These are phyloP conservation scores for Zygosaccharomyces pseudobailii DNA, from an alignment of 1,139 yeast species.

Conservation along the genomic window DNA sequence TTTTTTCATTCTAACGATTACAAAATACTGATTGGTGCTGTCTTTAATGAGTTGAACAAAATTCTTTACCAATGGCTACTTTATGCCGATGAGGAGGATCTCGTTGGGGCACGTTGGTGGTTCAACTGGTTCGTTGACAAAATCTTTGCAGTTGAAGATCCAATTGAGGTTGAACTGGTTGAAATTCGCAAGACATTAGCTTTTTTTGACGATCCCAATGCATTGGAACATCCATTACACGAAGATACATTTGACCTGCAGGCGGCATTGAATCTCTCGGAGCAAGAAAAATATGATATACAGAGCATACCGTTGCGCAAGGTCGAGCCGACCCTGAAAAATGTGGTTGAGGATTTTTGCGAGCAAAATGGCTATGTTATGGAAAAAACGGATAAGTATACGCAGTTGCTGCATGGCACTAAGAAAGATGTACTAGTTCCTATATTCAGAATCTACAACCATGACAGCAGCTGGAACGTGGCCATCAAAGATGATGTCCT, in stretches of 20 bases:
- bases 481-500: conserved; percentile 44
- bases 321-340: conserved; percentile 40
- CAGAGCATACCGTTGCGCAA: conserved; percentile 32
- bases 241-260: conserved; percentile 19
- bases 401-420: conserved; percentile 19
- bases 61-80: conserved; percentile 28
- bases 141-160: conserved; percentile 11
- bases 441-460: conserved; percentile 19
- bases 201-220: conserved; percentile 9
- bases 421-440: conserved; percentile 22
- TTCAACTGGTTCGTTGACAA: conserved; percentile 21
- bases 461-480: conserved; percentile 7
- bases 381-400: conserved; percentile 17
- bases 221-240: conserved; percentile 12
- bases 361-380: conserved; percentile 30
- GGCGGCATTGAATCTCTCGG: conserved; percentile 5
- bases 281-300: conserved; percentile 11
- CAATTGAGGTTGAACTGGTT: conserved; percentile 10
- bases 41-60: conserved; percentile 24
- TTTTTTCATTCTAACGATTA: conserved; percentile 14
- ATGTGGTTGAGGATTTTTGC: conserved; percentile 45
- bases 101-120: conserved; percentile 21
- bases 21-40: conserved; percentile 12
- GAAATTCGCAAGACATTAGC: conserved; percentile 13
- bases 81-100: conserved; percentile 13